phyloP scores from a whole-genome alignment of 106 monocot species.

The Hemerocallis citrina region DNA sequence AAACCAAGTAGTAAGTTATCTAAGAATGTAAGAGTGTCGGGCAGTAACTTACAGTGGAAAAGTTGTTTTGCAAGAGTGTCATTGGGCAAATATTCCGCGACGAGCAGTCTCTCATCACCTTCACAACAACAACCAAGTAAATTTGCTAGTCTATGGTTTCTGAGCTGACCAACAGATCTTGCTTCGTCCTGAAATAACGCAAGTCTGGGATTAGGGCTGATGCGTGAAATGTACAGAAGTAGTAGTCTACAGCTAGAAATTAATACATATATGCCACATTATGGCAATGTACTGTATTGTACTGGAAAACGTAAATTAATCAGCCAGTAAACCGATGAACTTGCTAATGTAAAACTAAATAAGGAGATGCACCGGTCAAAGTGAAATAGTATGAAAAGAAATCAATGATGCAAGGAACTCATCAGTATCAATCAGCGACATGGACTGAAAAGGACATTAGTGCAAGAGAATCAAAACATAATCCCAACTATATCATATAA shows the following conservation, averaged over 20 bases:
- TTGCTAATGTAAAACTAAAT: no score
- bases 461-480: no score
- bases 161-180: conserved; percentile 71
- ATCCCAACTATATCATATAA: background rate
- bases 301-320: background rate
- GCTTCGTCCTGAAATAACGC: conserved; percentile 74
- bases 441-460: no score
- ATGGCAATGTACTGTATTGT: background rate
- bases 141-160: conserved; percentile 75
- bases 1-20: background rate
- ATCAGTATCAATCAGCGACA: no score
- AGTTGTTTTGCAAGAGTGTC: conserved; percentile 97
- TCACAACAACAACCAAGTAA: conserved; percentile 90
- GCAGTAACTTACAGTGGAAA: conserved; percentile 77
- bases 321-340: background rate
- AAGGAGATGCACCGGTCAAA: no score
- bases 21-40: background rate
- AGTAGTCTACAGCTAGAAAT: background rate
- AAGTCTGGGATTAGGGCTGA: background rate
- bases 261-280: background rate
- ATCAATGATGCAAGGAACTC: no score
- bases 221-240: background rate
- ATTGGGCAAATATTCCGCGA: conserved; percentile 95
- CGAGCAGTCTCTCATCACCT: conserved; percentile 94
- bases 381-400: no score